These are phyloP conservation scores for Aspergillus ostianus DNA, from an alignment of 495 filamentous ascomycete genomes.

Conservation along the genomic window DNA sequence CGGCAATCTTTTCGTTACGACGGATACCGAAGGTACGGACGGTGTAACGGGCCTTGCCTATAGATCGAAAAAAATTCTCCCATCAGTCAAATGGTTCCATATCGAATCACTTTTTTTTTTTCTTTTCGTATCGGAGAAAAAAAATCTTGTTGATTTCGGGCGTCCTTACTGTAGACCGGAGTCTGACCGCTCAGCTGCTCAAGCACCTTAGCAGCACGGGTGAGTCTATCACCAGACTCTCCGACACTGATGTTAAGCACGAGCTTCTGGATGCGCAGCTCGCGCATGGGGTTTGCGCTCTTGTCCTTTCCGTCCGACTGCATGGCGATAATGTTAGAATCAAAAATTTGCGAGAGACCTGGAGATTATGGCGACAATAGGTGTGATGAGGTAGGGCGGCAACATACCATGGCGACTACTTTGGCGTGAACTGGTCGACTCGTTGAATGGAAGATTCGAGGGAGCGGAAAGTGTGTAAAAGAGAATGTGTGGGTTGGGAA, in stretches of 20 bases:
- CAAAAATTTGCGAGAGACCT: neutral
- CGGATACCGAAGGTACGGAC: slow-evolving; percentile 99
- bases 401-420: slow-evolving; percentile 52
- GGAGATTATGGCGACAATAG: neutral
- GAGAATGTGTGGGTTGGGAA: slow-evolving; percentile 43
- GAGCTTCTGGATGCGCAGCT: slow-evolving; percentile 99
- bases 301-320: slow-evolving; percentile 70
- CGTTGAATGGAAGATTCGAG: slow-evolving; percentile 31
- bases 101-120: no score
- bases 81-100: slow-evolving; percentile 20
- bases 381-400: neutral
- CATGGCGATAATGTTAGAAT: slow-evolving; percentile 33
- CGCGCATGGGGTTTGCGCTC: slow-evolving; percentile 95
- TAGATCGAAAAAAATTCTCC: slow-evolving; percentile 19
- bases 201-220: slow-evolving; percentile 98
- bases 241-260: slow-evolving; percentile 99
- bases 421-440: slow-evolving; percentile 48
- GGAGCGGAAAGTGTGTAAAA: slow-evolving; percentile 39
- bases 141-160: slow-evolving; percentile 4
- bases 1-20: slow-evolving; percentile 99
- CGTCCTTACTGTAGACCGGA: slow-evolving; percentile 87
- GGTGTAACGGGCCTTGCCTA: slow-evolving; percentile 99
- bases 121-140: neutral
- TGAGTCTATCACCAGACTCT: slow-evolving; percentile 99
- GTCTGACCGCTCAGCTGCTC: slow-evolving; percentile 99